Percentiles rank a stretch among this genome's conserved stretches.
Conservation (phyloP, 306 rosid genomes). For the Quercus glauca region DNA sequence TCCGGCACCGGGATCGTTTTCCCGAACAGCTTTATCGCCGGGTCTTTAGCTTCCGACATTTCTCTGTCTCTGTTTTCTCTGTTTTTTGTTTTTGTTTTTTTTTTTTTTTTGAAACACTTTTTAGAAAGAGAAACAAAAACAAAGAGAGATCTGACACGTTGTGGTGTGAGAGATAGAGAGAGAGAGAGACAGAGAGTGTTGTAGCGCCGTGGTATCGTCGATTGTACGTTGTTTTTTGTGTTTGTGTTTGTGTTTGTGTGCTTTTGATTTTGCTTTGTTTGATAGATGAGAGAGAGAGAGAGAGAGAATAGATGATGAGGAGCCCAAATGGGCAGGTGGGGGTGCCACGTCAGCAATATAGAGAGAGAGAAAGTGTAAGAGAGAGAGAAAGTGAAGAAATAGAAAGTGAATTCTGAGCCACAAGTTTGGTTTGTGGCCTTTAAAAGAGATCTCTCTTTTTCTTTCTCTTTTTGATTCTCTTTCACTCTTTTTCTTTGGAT, state of each 20-base stretch:
- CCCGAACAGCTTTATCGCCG: conserved; percentile 68
- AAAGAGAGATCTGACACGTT: conserved; percentile 10
- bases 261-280: no score
- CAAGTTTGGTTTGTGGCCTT: conserved; percentile 42
- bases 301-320: no score
- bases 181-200: background rate
- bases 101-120: background rate
- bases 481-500: background rate
- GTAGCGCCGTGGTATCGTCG: conserved; percentile 15
- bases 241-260: no score
- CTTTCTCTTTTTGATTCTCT: background rate
- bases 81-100: background rate
- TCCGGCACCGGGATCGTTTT: conserved; percentile 52
- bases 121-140: conserved; percentile 8
- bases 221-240: background rate
- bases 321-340: background rate
- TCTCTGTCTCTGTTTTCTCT: conserved; percentile 3
- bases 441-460: conserved; percentile 10
- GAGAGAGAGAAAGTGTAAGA: background rate
- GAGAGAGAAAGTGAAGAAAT: background rate
- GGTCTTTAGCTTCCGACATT: conserved; percentile 58
- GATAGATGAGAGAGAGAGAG: no score
- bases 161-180: background rate
- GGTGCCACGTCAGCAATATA: conserved; percentile 35
- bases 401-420: conserved; percentile 40